Conservation (phyloP, 148 eudicot species). For the Pouteria glomerata region DNA sequence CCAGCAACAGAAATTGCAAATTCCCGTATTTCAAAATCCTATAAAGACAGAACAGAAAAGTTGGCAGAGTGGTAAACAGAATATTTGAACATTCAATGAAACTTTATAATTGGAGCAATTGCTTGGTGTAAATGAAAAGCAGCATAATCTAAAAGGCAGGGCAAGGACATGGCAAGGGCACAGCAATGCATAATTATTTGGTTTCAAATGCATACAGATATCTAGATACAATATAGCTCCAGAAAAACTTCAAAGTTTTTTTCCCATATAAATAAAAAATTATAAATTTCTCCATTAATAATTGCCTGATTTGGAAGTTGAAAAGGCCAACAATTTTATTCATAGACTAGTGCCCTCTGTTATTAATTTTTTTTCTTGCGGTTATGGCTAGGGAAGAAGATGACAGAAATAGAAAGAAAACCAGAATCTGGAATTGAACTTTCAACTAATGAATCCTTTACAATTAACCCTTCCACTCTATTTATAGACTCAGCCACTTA, state of each 20-base stretch:
- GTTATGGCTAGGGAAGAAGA: too few relatives aligned
- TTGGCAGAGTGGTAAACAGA: background rate
- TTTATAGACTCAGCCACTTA: too few relatives aligned
- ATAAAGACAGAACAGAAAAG: background rate
- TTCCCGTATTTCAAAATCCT: conserved; percentile 92
- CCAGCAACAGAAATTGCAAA: conserved; percentile 88
- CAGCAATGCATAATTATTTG: background rate
- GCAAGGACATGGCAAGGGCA: background rate
- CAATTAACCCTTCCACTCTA: too few relatives aligned
- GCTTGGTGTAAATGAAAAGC: background rate
- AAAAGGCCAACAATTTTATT: background rate
- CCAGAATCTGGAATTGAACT: too few relatives aligned
- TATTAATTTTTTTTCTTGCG: too few relatives aligned
- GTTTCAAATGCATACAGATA: background rate
- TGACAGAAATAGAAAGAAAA: too few relatives aligned
- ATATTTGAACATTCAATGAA: background rate
- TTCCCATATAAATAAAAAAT: background rate
- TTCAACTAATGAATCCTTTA: too few relatives aligned
- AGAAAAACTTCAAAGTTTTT: background rate
- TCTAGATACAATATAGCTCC: too few relatives aligned
- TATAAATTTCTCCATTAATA: background rate
- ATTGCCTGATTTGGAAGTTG: background rate
- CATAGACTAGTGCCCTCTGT: too few relatives aligned
- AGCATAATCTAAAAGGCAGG: background rate
- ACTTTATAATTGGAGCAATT: background rate